Evolutionary conservation across 2,329 filamentous ascomycete species (phyloP).

Genomic region (Phialophora verrucosa): DNA sequence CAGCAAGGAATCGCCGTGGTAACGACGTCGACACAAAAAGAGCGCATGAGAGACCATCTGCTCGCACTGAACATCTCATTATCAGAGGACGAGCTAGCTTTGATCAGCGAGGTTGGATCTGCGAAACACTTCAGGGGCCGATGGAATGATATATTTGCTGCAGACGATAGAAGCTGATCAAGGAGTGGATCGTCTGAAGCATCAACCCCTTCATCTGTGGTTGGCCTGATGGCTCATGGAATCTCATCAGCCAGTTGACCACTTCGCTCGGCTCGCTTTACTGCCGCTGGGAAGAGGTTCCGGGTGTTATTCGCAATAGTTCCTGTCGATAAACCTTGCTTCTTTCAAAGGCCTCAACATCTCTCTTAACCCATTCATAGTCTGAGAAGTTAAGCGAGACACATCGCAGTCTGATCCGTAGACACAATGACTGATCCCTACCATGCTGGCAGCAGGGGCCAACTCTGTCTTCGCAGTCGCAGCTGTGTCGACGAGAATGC

Average conservation of each 20-base stretch:
- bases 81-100: conserved; percentile 6
- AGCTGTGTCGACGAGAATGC: neutral
- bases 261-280: neutral
- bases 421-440: neutral
- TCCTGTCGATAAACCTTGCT: neutral
- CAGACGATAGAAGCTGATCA: conserved; percentile 12
- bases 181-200: neutral
- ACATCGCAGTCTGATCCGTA: conserved; percentile 13
- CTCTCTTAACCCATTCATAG: conserved; percentile 14
- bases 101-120: conserved; percentile 13
- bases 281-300: neutral
- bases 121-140: conserved; percentile 18
- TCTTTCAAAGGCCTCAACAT: neutral
- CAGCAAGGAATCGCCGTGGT: conserved; percentile 17
- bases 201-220: neutral
- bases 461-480: neutral
- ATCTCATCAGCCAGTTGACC: neutral
- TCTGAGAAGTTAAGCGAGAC: conserved; percentile 7
- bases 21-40: conserved; percentile 16
- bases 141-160: conserved; percentile 21
- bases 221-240: neutral
- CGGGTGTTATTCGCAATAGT: neutral
- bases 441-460: no score
- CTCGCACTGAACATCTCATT: conserved; percentile 5
- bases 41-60: conserved; percentile 21